Percentiles rank a stretch among this genome's conserved stretches.
These are phyloP conservation scores for Candida schatavii DNA, from an alignment of 805 yeast species.

Conservation along the genomic window DNA sequence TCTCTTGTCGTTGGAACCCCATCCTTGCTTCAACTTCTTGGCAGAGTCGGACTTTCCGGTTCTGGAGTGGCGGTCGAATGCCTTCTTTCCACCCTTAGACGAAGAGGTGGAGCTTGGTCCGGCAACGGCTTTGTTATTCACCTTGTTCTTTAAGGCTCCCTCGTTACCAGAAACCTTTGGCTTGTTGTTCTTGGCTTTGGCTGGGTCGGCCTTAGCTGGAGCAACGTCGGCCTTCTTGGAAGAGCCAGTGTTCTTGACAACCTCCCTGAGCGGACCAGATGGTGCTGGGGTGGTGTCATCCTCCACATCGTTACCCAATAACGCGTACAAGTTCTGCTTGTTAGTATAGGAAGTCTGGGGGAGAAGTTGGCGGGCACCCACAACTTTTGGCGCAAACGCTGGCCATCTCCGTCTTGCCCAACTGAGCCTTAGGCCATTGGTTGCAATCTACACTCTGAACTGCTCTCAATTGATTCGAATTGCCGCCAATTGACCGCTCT, in stretches of 20 bases:
- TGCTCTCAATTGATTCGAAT: too few relatives aligned
- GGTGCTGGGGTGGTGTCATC: conserved; percentile 60
- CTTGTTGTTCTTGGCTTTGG: conserved; percentile 71
- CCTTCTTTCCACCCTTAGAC: conserved; percentile 51
- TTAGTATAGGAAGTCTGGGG: too few relatives aligned
- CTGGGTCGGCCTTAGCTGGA: conserved; percentile 78
- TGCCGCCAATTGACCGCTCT: too few relatives aligned
- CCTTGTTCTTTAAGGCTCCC: conserved; percentile 74
- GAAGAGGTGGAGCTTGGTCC: conserved; percentile 52
- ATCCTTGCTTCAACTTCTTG: conserved; percentile 80
- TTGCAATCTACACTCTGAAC: too few relatives aligned
- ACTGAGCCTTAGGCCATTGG: too few relatives aligned
- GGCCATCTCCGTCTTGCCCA: too few relatives aligned
- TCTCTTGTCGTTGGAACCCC: conserved; percentile 74
- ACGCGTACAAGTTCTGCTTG: conserved; percentile 69
- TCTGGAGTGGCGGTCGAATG: conserved; percentile 84
- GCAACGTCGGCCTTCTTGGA: conserved; percentile 84
- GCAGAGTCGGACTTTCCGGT: conserved; percentile 79
- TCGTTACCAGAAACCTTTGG: conserved; percentile 80
- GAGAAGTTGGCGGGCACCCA: too few relatives aligned
- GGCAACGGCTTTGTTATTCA: conserved; percentile 68
- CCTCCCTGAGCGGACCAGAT: conserved; percentile 60
- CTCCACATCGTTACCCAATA: conserved; percentile 87
- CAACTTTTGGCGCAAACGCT: too few relatives aligned
- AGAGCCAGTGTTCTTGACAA: conserved; percentile 78